Base-by-base conservation (phyloP, 176 grass and related monocot genomes). In the Tillandsia fasciculata region DNA sequence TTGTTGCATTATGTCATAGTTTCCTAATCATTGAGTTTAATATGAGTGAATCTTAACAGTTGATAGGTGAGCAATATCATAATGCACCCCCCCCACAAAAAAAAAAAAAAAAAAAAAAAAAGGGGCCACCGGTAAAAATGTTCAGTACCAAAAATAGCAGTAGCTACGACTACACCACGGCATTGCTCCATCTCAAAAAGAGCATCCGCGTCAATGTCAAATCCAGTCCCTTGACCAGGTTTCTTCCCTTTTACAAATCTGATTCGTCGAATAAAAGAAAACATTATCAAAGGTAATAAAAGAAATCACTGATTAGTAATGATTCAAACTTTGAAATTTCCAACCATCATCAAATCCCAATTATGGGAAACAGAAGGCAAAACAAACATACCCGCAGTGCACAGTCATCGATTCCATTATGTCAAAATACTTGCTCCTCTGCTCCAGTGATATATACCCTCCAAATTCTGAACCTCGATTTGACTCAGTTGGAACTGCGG, bases 401-500 rank as follows among this genome's bases (percentile, higher is more conserved):
- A 77, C 65, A 49, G 53, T 50, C 75, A 77, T 77, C 14, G 66
- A 69, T 47, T 77, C 75, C 63, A 26, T 69, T 69, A 77, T 69
- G 51, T 61, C 13, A 28, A 77, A 77, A 61, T 28, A 77, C 56
- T 69, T 53, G 59, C 69, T 69, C 51, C 75, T 77, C 33, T 77
- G 66, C 66, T 50, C 33, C 47, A 77, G 65, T 50, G 75, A 69
- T 29, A 66, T 52, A 63, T 69, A 22, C 50, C 75, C 75, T 12
- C 75, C 66, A 69, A 77, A 77, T 33, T 26, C 17, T 50, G 75
- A 94, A 50, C 90, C 87, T 15, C 75, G 54, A 49, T 70, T 88
- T 72, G 87, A 81, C 26, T 82, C 77, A 83, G 83, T 82, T 9
- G 72, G 64, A 78, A 84, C 72, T 65, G 86, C 82, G 78, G 79